Percentiles rank a stretch among this genome's conserved stretches.
phyloP scores from a whole-genome alignment of 2,329 filamentous ascomycete genomes.

The Nannizziopsis barbatae region DNA sequence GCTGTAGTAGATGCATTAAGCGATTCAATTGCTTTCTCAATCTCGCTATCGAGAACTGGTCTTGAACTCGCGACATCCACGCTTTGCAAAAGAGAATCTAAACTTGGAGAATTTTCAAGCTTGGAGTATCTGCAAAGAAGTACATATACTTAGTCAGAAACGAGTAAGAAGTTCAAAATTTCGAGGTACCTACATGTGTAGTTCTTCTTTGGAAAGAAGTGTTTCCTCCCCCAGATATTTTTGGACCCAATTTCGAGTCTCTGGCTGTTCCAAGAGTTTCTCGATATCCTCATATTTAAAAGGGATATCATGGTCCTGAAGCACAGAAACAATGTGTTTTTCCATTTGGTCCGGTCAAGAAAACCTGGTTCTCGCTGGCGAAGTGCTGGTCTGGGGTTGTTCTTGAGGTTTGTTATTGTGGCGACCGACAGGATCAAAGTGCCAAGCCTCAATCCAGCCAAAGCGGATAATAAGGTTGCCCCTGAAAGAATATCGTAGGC shows the following conservation, averaged over 20 bases:
- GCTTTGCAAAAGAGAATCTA: conserved; percentile 23
- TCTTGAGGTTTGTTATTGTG: too few species aligned
- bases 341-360: conserved; percentile 4
- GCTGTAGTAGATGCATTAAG: conserved; percentile 29
- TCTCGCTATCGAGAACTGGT: conserved; percentile 32
- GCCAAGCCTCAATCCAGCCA: too few species aligned
- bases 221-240: conserved; percentile 26
- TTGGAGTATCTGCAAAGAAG: conserved; percentile 23
- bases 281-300: conserved; percentile 23
- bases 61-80: conserved; percentile 24
- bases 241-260: conserved; percentile 25
- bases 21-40: conserved; percentile 27
- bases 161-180: not conserved
- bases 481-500: too few species aligned
- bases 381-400: too few species aligned
- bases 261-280: conserved; percentile 21
- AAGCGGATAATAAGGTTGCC: too few species aligned
- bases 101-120: conserved; percentile 24
- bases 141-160: not conserved
- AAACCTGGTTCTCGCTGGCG: not conserved
- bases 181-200: conserved; percentile 24
- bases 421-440: too few species aligned
- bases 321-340: conserved; percentile 20
- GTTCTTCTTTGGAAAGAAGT: conserved; percentile 32
- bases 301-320: conserved; percentile 25